phyloP scores from a whole-genome alignment of 176 grass and related monocot genomes.

The Oryza coarctata region DNA sequence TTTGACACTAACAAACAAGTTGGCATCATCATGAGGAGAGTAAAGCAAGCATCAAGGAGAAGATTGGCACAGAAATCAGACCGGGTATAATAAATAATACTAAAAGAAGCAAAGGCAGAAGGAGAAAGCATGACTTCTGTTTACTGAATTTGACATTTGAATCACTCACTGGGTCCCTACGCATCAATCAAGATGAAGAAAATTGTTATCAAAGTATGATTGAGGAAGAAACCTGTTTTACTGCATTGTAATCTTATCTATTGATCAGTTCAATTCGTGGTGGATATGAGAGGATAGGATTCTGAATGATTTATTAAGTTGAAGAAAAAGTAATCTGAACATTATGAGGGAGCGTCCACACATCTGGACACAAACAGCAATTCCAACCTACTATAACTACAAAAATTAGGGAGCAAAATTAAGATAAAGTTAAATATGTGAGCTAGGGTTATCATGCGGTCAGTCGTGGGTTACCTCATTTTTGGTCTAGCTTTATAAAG shows the following conservation, averaged over 20 bases:
- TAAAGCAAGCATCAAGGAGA: constrained; percentile 23
- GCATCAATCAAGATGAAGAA: background rate
- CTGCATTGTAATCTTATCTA: background rate
- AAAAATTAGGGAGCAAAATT: background rate
- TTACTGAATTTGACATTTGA: constrained; percentile 25
- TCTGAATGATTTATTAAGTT: background rate
- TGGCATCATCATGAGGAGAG: constrained; percentile 6
- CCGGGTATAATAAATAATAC: constrained; percentile 21
- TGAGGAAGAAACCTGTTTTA: background rate
- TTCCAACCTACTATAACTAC: background rate
- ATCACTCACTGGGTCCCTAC: background rate
- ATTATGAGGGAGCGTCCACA: background rate
- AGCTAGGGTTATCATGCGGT: background rate
- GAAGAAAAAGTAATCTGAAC: background rate
- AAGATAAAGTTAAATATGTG: background rate
- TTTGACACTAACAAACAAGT: constrained; percentile 22
- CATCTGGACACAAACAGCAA: background rate
- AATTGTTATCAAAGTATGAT: background rate
- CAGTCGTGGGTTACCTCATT: background rate
- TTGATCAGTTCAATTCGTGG: background rate
- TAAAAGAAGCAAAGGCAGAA: background rate
- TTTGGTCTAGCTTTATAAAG: background rate
- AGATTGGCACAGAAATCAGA: constrained; percentile 22
- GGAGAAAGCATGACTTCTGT: background rate
- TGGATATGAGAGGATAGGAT: background rate